A percentile compares a stretch with the other conserved stretches of the same genome.
These are phyloP conservation scores for Colletotrichum sublineola DNA, from an alignment of 2,329 filamentous ascomycete genomes.

Conservation along the genomic window DNA sequence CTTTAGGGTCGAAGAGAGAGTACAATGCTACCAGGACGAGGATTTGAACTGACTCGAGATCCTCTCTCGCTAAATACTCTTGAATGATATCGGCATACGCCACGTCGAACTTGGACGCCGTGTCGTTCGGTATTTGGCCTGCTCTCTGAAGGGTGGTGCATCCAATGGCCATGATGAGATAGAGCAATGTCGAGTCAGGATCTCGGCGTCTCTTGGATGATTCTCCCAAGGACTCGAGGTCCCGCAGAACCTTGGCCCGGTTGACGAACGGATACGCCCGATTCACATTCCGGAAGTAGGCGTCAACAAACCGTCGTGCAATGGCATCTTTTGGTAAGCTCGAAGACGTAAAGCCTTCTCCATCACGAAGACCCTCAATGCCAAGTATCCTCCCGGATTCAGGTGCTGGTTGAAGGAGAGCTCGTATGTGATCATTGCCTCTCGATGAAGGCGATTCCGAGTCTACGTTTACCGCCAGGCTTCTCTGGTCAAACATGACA, in stretches of 20 bases:
- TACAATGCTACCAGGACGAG: constrained; percentile 58
- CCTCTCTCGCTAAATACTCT: constrained; percentile 54
- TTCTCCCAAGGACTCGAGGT: constrained; percentile 50
- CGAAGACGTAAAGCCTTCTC: constrained; percentile 23
- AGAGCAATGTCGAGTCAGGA: constrained; percentile 53
- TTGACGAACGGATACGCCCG: constrained; percentile 61
- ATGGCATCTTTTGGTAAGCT: constrained; percentile 45
- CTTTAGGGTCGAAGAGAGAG: constrained; percentile 58
- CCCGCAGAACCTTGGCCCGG: constrained; percentile 50
- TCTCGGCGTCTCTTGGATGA: constrained; percentile 46
- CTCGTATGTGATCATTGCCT: constrained; percentile 28
- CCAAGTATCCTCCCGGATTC: constrained; percentile 26
- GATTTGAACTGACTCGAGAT: constrained; percentile 56
- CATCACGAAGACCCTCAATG: constrained; percentile 36
- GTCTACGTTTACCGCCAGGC: constrained; percentile 28
- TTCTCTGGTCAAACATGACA: constrained; percentile 23
- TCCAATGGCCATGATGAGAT: constrained; percentile 61
- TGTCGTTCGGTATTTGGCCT: constrained; percentile 54
- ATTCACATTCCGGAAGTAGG: constrained; percentile 61
- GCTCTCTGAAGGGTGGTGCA: constrained; percentile 59
- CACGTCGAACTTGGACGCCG: constrained; percentile 51
- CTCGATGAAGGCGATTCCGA: constrained; percentile 27
- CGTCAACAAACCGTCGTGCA: constrained; percentile 55
- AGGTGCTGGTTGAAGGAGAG: constrained; percentile 31
- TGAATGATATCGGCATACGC: constrained; percentile 57